Base-by-base conservation (phyloP, 1,284 basidiomycete species). In the Microbotryum scabiosae region DNA sequence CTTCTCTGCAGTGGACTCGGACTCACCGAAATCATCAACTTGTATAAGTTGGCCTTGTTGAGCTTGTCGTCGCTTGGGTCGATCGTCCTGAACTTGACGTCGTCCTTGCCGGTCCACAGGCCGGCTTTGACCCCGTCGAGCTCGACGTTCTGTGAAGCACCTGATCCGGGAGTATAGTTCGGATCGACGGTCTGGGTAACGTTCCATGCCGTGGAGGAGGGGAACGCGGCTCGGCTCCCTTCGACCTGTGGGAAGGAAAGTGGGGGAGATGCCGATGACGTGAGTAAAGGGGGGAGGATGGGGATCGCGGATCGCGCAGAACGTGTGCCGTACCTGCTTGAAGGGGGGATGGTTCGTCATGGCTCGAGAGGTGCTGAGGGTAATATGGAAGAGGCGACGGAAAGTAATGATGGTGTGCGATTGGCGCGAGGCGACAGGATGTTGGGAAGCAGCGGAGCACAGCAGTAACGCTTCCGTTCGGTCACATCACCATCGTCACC, bases 141-240 rank as follows among this genome's bases (percentile, higher is more conserved):
- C 70, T 75, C 63, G 36, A 51, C 46, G 21, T 23, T 21, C 6
- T 46, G 48, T 41, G 20, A 56, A n/a, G 58, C 36, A 21, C 83
- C 82, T 60, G 80, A 76, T 10, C 84, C 83, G 41, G 79, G 72
- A 51, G 76, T 76, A 82, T 83, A 86, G 12, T 70, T 68, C 14
- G 82, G 80, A 65, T 79, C 73, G 0, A 83, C 82, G 18, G 79
- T 71, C 61, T 78, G 73, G 32, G 51, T 54, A 20, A 28, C 20
- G 2, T 18, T 16, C 52, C 51, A 59, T 36, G 51, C 28, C 41
- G 56, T 56, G 1, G 20, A 5, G 2, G 47, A 28, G 18, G 62
- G 59, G 26, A 65, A 67, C 1, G 54, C 50, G 0, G 66, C 62
- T 12, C 66, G 49, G 20, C 46, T 32, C 0, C 62, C 66, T 43